Base-by-base conservation (phyloP, 306 rosid genomes). In the Sindora glabra region DNA sequence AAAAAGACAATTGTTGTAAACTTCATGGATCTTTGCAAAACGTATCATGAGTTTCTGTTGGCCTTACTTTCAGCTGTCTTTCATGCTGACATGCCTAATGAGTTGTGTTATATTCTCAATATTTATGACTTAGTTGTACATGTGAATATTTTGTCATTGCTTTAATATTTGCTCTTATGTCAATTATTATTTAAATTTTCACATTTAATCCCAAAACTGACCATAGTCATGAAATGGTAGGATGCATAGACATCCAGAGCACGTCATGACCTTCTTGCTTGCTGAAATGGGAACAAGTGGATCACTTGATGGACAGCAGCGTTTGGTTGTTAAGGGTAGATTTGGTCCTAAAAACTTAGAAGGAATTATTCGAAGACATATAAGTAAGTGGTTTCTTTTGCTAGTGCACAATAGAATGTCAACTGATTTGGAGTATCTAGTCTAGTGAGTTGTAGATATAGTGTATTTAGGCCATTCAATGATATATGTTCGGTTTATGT, bases 241-340 rank as follows among this genome's bases (percentile, higher is more conserved):
- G 68, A 79, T 82, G 89, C 82, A 79, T 66, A 69, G 89, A 18
- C 85, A 75, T 34, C 89, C 85, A 0, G 89, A 82, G 30, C 89
- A 82, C 25, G 82, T 82, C 51, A 76, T 75, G 82, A 65, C 74
- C 24, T 82, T 82, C 77, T 63, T 76, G 66, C 67, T 82, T 50
- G 77, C 82, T 3, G 89, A 82, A 55, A 40, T 79, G 76, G 89
- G 89, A n/a, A 82, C 89, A 34, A 79, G 77, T 32, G 85, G 88
- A 70, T 82, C 88, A 29, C 84, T 79, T 58, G 88, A 82, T 69
- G 82, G 78, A 19, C 89, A 82, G 49, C 80, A 75, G 27, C 67
- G 80, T 54, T 67, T 82, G 30, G 85, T 76, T 10, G 82, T 82
- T 18, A 82, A 82, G 67, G 89, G 89, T 32, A 65, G 85, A 69